phyloP scores from a whole-genome alignment of 257 asterid species.

The Lithospermum erythrorhizon region DNA sequence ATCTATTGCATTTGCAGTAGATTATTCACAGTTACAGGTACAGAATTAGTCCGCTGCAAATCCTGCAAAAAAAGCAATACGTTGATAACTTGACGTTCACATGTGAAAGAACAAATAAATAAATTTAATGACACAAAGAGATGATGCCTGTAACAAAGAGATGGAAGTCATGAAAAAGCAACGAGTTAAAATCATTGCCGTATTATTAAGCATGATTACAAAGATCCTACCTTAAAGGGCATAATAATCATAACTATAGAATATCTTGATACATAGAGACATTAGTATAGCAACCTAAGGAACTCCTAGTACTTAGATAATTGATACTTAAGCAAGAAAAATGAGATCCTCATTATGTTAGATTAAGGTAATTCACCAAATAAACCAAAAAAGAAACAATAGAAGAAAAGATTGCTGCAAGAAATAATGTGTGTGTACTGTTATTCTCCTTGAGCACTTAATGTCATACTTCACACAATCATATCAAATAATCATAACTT shows the following conservation, averaged over 20 bases:
- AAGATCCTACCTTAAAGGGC: too few species aligned
- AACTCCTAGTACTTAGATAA: background rate
- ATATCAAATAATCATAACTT: background rate
- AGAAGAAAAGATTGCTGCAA: too few species aligned
- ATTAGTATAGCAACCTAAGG: background rate
- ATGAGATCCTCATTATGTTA: background rate
- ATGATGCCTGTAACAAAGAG: background rate
- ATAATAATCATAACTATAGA: too few species aligned
- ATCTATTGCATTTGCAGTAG: constrained; percentile 47
- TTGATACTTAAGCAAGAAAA: background rate
- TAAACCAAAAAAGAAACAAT: background rate
- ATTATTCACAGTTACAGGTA: constrained; percentile 55
- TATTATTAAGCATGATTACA: too few species aligned
- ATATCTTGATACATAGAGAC: too few species aligned
- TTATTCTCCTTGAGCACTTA: background rate
- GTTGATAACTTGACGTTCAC: too few species aligned
- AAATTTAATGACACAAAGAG: too few species aligned
- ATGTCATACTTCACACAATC: background rate
- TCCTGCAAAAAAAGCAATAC: constrained; percentile 34
- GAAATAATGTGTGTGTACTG: too few species aligned
- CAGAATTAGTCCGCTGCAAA: constrained; percentile 62
- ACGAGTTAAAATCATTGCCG: too few species aligned
- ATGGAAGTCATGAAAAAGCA: background rate
- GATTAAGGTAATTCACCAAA: background rate
- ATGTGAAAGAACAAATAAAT: background rate